A percentile compares a stretch with the other conserved stretches of the same genome.
Conservation (phyloP, 1,284 basidiomycete species). For the Mycosarcoma mackinlayi region DNA sequence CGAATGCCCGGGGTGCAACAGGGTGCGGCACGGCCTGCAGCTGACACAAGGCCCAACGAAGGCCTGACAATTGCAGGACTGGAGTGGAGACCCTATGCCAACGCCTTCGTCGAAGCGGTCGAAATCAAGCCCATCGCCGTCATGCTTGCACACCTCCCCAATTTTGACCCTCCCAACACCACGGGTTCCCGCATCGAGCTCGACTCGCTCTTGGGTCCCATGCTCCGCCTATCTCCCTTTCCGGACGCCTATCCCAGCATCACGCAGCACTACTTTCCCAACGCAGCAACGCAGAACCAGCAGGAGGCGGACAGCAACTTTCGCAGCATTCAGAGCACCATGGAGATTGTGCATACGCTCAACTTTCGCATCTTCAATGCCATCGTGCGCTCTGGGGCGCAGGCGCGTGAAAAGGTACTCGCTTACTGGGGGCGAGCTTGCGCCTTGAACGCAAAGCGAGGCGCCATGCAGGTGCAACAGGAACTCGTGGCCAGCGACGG, state of each 20-base stretch:
- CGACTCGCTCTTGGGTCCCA: constrained; percentile 62
- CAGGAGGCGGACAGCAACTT: constrained; percentile 57
- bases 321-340: constrained; percentile 54
- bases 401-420: constrained; percentile 84
- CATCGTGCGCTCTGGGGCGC: constrained; percentile 83
- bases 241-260: constrained; percentile 60
- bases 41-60: constrained; percentile 30
- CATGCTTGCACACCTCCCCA: constrained; percentile 75
- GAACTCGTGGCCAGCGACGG: constrained; percentile 88
- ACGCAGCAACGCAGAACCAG: constrained; percentile 45
- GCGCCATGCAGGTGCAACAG: constrained; percentile 87
- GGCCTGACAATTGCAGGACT: constrained; percentile 69
- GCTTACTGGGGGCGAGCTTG: constrained; percentile 82
- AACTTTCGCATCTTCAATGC: constrained; percentile 90
- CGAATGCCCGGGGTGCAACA: constrained; percentile 36
- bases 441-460: constrained; percentile 82
- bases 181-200: constrained; percentile 71
- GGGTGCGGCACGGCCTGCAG: constrained; percentile 3
- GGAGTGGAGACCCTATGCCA: constrained; percentile 85
- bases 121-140: constrained; percentile 84
- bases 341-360: constrained; percentile 73
- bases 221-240: constrained; percentile 60
- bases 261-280: constrained; percentile 53
- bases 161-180: constrained; percentile 77
- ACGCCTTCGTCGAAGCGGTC: constrained; percentile 82